These are phyloP conservation scores for Catunica adiposa DNA, from an alignment of 2,329 filamentous ascomycete species.

Conservation along the genomic window DNA sequence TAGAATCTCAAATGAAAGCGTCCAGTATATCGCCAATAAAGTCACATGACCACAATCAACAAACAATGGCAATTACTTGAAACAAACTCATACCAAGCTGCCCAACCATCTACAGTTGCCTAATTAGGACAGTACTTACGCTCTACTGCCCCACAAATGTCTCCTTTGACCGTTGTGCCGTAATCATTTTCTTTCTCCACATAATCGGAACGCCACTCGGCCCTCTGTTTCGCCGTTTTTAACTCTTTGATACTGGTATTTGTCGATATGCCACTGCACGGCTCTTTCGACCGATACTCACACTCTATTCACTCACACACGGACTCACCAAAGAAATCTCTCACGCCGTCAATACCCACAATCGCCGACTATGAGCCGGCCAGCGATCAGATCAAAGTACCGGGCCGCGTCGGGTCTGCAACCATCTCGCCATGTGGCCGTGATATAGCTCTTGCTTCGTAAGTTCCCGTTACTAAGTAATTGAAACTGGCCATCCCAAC, in stretches of 20 bases:
- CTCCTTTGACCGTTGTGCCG: not conserved
- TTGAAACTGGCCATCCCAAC: not conserved
- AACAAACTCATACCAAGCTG: not conserved
- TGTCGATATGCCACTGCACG: not conserved
- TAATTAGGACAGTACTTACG: not conserved
- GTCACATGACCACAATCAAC: not conserved
- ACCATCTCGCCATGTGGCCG: slow-evolving; percentile 84
- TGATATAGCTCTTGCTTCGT: slow-evolving; percentile 78
- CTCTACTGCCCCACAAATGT: not conserved
- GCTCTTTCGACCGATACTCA: not conserved
- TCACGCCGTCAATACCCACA: slow-evolving; percentile 39
- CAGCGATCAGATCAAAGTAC: slow-evolving; percentile 74
- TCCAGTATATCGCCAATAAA: not conserved
- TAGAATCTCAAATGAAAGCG: not conserved
- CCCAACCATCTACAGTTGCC: not conserved
- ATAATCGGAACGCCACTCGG: not conserved
- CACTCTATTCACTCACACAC: not conserved
- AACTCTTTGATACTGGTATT: too few species aligned
- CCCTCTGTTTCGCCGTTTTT: not conserved
- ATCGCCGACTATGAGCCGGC: slow-evolving; percentile 66
- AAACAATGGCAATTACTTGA: too few species aligned
- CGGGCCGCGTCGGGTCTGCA: slow-evolving; percentile 69
- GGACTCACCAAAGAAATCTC: slow-evolving; percentile 34
- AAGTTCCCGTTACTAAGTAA: slow-evolving; percentile 19
- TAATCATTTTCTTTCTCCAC: not conserved